Percentiles rank a stretch among this genome's conserved stretches.
These are phyloP conservation scores for Plasmodiophora brassicae DNA, from an alignment of 208 protist genomes.

Conservation along the genomic window DNA sequence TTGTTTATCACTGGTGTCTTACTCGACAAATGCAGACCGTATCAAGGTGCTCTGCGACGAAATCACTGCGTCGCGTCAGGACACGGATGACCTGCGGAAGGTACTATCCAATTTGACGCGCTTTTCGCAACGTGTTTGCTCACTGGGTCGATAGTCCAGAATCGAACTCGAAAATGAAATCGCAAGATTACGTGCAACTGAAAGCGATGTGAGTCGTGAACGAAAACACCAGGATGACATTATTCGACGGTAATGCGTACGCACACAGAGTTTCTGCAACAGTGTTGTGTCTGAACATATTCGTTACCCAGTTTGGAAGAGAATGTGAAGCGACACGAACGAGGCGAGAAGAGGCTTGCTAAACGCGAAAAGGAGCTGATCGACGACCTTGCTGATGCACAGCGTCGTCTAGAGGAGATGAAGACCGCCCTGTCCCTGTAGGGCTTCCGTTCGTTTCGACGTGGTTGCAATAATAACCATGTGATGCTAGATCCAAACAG, in stretches of 20 bases:
- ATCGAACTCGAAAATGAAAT: slow-evolving; percentile 3
- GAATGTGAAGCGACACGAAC: neutral
- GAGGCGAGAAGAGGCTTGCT: neutral
- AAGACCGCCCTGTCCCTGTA: neutral
- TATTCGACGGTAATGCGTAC: neutral
- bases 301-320: neutral
- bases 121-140: neutral
- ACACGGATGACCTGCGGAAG: neutral
- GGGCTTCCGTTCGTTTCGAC: too few relatives aligned
- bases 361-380: neutral
- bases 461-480: neutral
- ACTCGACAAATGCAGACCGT: neutral
- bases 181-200: neutral
- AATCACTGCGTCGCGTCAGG: neutral
- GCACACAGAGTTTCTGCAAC: neutral
- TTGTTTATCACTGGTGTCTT: too few relatives aligned
- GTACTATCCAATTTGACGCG: too few relatives aligned
- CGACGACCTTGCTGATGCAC: neutral
- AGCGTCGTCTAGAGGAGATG: neutral
- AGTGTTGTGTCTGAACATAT: neutral
- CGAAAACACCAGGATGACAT: neutral
- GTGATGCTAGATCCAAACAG: neutral
- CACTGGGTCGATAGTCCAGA: neutral
- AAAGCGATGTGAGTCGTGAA: too few relatives aligned
- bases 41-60: neutral